Evolutionary conservation across 1,284 basidiomycete genomes (phyloP).

Genomic region (Coniferiporia weirii): DNA sequence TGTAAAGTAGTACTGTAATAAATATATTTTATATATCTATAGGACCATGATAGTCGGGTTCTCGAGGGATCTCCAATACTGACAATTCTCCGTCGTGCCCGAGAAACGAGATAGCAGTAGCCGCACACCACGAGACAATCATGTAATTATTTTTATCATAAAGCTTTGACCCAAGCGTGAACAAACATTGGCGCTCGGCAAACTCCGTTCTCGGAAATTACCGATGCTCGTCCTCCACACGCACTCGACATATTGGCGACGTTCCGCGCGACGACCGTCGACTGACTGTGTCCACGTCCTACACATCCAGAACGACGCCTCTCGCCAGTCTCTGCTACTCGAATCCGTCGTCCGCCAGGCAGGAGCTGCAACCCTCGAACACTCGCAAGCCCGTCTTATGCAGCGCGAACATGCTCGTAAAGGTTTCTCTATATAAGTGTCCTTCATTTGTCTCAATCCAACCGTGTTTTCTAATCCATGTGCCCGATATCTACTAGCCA

Average conservation of each 20-base stretch:
- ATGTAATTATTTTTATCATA: too few relatives aligned
- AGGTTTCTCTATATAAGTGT: constrained; percentile 82
- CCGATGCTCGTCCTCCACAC: background rate
- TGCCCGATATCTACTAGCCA: constrained; percentile 72
- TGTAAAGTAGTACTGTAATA: too few relatives aligned
- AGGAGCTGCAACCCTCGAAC: background rate
- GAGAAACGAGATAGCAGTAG: too few relatives aligned
- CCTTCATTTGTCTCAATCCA: constrained; percentile 24
- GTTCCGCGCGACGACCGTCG: background rate
- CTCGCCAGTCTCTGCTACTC: background rate
- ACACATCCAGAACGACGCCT: background rate
- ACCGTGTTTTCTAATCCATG: constrained; percentile 40
- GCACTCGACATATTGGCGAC: background rate
- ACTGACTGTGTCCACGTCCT: background rate
- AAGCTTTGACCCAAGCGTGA: background rate
- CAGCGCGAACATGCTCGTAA: constrained; percentile 72
- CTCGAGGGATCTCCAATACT: too few relatives aligned
- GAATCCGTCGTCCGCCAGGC: background rate
- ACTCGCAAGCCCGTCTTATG: constrained; percentile 29
- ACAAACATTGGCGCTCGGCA: background rate
- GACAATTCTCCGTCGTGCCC: too few relatives aligned
- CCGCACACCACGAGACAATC: too few relatives aligned
- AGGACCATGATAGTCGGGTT: too few relatives aligned
- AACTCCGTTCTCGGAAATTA: background rate
- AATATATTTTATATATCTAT: too few relatives aligned